Percentiles rank a stretch among this genome's conserved stretches.
These are phyloP conservation scores for Myxozyma udenii DNA, from an alignment of 805 yeast genomes.

Conservation along the genomic window DNA sequence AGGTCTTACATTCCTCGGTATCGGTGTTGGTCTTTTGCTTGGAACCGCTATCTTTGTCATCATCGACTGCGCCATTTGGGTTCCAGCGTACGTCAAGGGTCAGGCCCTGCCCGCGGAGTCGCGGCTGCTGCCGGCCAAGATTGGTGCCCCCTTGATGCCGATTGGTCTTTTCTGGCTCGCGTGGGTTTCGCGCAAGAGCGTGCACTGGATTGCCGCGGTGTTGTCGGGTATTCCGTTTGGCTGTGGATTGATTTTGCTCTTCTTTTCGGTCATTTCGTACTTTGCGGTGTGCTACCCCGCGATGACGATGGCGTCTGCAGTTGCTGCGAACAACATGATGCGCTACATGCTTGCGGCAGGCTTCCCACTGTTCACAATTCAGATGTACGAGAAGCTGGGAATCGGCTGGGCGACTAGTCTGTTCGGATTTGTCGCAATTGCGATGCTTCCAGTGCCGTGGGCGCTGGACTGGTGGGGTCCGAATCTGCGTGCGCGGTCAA, in stretches of 20 bases:
- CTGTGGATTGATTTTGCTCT: conserved; percentile 66
- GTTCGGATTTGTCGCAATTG: conserved; percentile 57
- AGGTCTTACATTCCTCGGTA: conserved; percentile 57
- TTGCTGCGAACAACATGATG: conserved; percentile 81
- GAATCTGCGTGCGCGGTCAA: conserved; percentile 43
- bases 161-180: conserved; percentile 75
- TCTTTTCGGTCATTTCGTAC: conserved; percentile 66
- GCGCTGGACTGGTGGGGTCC: conserved; percentile 60
- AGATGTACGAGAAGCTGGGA: conserved; percentile 70
- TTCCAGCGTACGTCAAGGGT: conserved; percentile 11
- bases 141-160: conserved; percentile 67
- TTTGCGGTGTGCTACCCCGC: conserved; percentile 74
- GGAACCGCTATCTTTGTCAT: conserved; percentile 18
- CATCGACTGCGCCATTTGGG: conserved; percentile 20
- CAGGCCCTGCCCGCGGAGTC: conserved; percentile 42
- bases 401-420: conserved; percentile 78
- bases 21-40: conserved; percentile 55
- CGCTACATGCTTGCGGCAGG: conserved; percentile 74
- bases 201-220: conserved; percentile 76
- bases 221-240: conserved; percentile 72
- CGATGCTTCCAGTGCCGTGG: conserved; percentile 63
- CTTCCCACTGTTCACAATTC: conserved; percentile 81
- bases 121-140: conserved; percentile 42
- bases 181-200: conserved; percentile 60
- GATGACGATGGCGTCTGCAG: conserved; percentile 73